Base-by-base conservation (phyloP, 441 rosid genomes). In the Euphorbia corollata region DNA sequence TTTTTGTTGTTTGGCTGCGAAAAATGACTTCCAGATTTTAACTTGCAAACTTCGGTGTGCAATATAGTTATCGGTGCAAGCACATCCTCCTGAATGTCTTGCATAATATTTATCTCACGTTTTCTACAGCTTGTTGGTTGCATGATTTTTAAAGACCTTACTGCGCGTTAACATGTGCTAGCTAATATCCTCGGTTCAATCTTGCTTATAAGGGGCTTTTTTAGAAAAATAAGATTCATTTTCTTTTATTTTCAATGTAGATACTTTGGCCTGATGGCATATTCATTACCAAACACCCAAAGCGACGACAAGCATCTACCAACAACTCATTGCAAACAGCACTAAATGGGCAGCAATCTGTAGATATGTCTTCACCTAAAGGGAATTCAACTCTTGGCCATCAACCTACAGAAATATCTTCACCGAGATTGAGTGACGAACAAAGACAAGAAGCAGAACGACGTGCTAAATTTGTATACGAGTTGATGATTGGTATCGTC, bases 211-310 rank as follows among this genome's bases (percentile, higher is more conserved):
- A 16, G 1, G 34, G 36, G 36, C 20, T 38, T 64, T 38, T 57
- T 38, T 12, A 22, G 68, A 36, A 71, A 48, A 16, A 48, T 36
- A 12, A 55, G 24, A 13, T 43, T 23, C n/a, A 20, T 36, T 3
- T 38, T 64, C 8, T 34, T 22, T 22, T n/a, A 11, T 63, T 30
- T 36, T 64, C 70, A 19, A 15, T 55, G 30, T 75, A 95, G 99
- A 88, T 92, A 69, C 89, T 95, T 69, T 95, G 99, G 99, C 99
- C 98, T 45, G 98, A 92, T 84, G 98, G 99, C 54, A 82, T 95
- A 68, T 95, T 95, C 78, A 78, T 95, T 66, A 90, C 97, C 59
- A 95, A 95, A 73, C 98, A 87, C 84, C 98, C 97, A 62, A 95
- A 83, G 76, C 81, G 92, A 63, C 80, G 72, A 43, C 85, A 61